A percentile compares a stretch with the other conserved stretches of the same genome.
These are phyloP conservation scores for Kwoniella botswanensis DNA, from an alignment of 768 basidiomycete genomes.

Conservation along the genomic window DNA sequence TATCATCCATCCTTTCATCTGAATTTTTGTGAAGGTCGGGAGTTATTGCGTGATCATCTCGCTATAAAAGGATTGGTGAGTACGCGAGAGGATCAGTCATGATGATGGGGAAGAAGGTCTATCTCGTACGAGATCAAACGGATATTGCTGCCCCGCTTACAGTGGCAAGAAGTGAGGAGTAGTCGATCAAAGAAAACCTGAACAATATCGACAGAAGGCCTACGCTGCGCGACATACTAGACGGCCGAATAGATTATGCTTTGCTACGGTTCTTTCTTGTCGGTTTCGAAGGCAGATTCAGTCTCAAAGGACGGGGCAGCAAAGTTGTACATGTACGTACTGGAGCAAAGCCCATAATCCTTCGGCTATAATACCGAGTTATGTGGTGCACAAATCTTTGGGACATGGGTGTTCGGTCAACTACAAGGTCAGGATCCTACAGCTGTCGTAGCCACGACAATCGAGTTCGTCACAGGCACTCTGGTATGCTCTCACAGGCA, in stretches of 20 bases:
- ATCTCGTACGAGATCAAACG: background rate
- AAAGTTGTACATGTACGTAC: too few species aligned
- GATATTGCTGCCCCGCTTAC: background rate
- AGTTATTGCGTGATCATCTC: background rate
- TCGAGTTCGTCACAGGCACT: background rate
- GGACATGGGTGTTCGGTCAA: too few species aligned
- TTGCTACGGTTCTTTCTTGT: too few species aligned
- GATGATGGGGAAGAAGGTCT: background rate
- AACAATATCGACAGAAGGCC: too few species aligned
- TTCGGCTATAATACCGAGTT: too few species aligned
- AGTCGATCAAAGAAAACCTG: background rate
- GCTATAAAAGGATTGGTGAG: background rate
- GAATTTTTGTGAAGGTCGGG: background rate
- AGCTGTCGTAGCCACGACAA: background rate
- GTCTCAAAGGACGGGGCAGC: too few species aligned
- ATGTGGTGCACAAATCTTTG: too few species aligned
- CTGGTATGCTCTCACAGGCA: background rate
- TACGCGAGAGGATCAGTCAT: background rate
- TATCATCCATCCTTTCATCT: constrained; percentile 1
- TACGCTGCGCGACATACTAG: too few species aligned
- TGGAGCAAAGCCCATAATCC: too few species aligned
- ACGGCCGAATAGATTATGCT: too few species aligned
- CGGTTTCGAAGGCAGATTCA: too few species aligned
- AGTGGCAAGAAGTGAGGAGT: background rate
- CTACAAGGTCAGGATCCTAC: too few species aligned